Evolutionary conservation across 139 green algal genomes (phyloP).

Genomic region (Diplosphaera chodatii): DNA sequence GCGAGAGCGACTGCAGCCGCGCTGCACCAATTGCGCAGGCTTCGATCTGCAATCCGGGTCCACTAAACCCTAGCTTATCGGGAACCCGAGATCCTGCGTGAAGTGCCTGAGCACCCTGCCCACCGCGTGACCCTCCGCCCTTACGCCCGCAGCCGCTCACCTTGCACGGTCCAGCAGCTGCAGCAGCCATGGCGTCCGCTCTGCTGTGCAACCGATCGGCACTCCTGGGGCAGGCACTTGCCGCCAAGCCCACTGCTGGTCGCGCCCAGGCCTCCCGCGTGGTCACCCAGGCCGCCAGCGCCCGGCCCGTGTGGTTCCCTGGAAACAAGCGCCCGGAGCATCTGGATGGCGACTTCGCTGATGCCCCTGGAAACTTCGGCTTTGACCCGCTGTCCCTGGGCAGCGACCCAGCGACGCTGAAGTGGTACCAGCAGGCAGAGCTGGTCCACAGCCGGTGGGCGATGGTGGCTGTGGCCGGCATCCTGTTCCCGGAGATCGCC

Average conservation of each 20-base stretch:
- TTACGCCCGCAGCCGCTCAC: too few relatives aligned
- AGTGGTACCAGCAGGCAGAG: constrained; percentile 79
- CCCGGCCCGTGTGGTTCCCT: constrained; percentile 3
- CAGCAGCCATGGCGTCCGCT: background rate
- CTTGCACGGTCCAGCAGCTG: background rate
- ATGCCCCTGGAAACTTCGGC: constrained; percentile 20
- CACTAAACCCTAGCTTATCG: background rate
- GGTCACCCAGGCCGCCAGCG: constrained; percentile 16
- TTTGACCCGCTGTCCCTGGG: constrained; percentile 82
- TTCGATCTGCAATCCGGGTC: too few relatives aligned
- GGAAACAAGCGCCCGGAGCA: background rate
- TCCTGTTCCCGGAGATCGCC: constrained; percentile 55
- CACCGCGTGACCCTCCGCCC: too few relatives aligned
- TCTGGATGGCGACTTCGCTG: background rate
- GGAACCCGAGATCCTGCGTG: background rate
- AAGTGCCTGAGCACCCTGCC: background rate
- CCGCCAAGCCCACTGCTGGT: background rate
- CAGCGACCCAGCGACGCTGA: constrained; percentile 58
- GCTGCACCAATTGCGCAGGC: too few relatives aligned
- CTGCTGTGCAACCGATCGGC: background rate
- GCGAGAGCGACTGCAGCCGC: too few relatives aligned
- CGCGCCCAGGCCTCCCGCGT: background rate
- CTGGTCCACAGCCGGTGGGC: constrained; percentile 82
- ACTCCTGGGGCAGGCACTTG: background rate
- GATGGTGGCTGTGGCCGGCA: constrained; percentile 80